Conservation (phyloP, 129 eudicot species). For the Deinandra increscens region DNA sequence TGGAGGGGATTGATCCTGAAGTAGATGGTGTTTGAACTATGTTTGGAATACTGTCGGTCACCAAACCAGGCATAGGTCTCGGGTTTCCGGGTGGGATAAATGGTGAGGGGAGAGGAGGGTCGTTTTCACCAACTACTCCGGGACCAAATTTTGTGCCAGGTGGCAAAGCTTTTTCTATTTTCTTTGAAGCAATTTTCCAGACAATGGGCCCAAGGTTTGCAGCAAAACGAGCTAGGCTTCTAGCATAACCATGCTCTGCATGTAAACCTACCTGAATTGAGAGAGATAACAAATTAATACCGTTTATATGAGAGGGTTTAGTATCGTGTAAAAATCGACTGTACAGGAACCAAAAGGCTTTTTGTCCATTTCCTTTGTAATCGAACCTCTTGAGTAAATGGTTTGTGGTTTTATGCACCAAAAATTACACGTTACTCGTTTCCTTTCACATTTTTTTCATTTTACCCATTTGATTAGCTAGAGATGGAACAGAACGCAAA, state of each 20-base stretch:
- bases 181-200: slow-evolving; percentile 83
- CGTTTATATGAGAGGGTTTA: neutral
- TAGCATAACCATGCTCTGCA: slow-evolving; percentile 76
- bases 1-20: slow-evolving; percentile 34
- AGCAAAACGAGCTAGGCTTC: slow-evolving; percentile 96
- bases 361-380: neutral
- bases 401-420: neutral
- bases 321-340: neutral
- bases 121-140: slow-evolving; percentile 73
- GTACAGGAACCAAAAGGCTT: neutral
- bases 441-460: no score
- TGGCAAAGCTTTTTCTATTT: slow-evolving; percentile 58
- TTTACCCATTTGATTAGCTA: no score
- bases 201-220: slow-evolving; percentile 83
- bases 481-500: neutral
- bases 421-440: neutral
- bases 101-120: slow-evolving; percentile 38
- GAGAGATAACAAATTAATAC: neutral
- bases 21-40: slow-evolving; percentile 35
- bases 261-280: slow-evolving; percentile 74
- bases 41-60: slow-evolving; percentile 29
- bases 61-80: slow-evolving; percentile 22
- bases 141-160: slow-evolving; percentile 76
- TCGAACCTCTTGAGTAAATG: neutral
- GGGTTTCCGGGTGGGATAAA: slow-evolving; percentile 36